Evolutionary conservation across 345 rosid species (phyloP).

Genomic region (Populus simonii): DNA sequence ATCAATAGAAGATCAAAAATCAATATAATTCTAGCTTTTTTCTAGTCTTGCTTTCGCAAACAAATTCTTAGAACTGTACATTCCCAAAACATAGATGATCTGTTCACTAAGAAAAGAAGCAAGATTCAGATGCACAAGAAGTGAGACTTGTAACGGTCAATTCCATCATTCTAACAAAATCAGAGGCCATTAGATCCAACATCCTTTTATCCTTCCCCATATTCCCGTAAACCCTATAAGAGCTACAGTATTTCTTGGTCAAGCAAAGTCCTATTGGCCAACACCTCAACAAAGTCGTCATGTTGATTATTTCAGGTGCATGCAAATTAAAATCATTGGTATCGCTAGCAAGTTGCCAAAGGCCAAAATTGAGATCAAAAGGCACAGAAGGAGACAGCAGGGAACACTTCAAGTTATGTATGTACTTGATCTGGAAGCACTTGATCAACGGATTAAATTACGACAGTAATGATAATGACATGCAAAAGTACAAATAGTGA

Average conservation of each 20-base stretch:
- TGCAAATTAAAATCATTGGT: neutral
- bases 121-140: neutral
- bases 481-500: neutral
- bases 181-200: neutral
- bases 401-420: neutral
- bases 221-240: neutral
- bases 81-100: neutral
- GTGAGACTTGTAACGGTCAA: neutral
- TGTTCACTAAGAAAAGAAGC: neutral
- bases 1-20: constrained; percentile 29
- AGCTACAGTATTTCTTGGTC: neutral
- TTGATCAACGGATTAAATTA: neutral
- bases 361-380: neutral
- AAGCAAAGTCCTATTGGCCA: neutral
- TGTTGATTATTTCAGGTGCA: too few relatives aligned
- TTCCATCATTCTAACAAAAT: neutral
- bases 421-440: neutral
- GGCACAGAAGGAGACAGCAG: neutral
- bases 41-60: neutral
- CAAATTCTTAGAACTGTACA: neutral
- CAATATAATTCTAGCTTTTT: constrained; percentile 16
- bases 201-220: neutral
- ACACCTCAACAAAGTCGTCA: neutral
- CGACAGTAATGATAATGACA: neutral
- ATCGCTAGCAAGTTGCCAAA: neutral